A percentile compares a stretch with the other conserved stretches of the same genome.
Conservation (phyloP, 2,329 filamentous ascomycete species). For the Fusarium concolor region DNA sequence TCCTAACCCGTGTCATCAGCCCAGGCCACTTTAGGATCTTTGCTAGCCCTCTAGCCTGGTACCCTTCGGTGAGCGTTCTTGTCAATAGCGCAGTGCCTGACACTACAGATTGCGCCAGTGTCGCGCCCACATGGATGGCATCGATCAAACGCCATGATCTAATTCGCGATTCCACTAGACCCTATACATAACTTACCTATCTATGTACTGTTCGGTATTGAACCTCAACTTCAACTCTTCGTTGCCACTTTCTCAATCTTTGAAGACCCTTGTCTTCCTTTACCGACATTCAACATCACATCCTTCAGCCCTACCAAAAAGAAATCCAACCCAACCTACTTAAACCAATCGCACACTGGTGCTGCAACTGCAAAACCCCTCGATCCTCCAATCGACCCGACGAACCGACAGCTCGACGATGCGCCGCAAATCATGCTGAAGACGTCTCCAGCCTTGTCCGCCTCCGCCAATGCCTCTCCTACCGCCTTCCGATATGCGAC, state of each 20-base stretch:
- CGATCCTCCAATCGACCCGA: constrained; percentile 25
- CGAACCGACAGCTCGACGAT: constrained; percentile 53
- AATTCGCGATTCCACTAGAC: constrained; percentile 44
- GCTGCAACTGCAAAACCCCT: constrained; percentile 27
- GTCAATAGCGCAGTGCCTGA: constrained; percentile 43
- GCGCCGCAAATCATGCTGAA: constrained; percentile 69
- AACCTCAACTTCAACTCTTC: constrained; percentile 23
- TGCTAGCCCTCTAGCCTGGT: constrained; percentile 36
- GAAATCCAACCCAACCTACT: neutral
- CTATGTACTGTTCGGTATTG: constrained; percentile 7
- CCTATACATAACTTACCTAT: constrained; percentile 22
- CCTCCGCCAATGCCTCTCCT: constrained; percentile 65
- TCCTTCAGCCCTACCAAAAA: constrained; percentile 23
- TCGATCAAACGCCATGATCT: constrained; percentile 45
- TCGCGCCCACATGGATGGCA: constrained; percentile 42
- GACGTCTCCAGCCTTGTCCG: constrained; percentile 65
- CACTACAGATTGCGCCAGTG: constrained; percentile 38
- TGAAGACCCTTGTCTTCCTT: constrained; percentile 22
- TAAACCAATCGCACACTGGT: constrained; percentile 20
- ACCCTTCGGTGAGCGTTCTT: constrained; percentile 50
- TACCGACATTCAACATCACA: constrained; percentile 23
- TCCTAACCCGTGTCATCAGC: constrained; percentile 9
- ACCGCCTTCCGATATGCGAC: constrained; percentile 56
- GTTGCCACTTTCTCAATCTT: constrained; percentile 31
- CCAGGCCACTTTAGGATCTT: constrained; percentile 32